phyloP scores from a whole-genome alignment of 495 filamentous ascomycete genomes.

The Lophiotrema nucula region DNA sequence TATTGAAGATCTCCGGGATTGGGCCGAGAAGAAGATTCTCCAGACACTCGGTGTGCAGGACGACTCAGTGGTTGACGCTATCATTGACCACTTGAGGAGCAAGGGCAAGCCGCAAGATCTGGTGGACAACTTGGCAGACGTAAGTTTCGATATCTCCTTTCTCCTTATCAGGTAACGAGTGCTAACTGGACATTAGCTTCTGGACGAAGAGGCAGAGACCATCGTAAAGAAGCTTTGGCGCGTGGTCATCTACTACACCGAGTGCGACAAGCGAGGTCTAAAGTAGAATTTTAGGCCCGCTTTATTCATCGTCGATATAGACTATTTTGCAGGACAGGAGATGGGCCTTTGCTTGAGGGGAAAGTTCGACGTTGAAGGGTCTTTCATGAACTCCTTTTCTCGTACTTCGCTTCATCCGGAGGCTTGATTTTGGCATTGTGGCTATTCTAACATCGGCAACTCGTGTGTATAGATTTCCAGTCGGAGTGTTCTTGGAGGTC shows the following conservation, averaged over 20 bases:
- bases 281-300: slow-evolving; percentile 9
- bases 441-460: too few relatives aligned
- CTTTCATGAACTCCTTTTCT: too few relatives aligned
- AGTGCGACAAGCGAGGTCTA: slow-evolving; percentile 83
- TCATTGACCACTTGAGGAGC: slow-evolving; percentile 81
- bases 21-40: slow-evolving; percentile 97
- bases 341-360: too few relatives aligned
- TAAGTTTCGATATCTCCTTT: slow-evolving; percentile 44
- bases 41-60: slow-evolving; percentile 96
- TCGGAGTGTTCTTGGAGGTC: too few relatives aligned
- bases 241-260: slow-evolving; percentile 97
- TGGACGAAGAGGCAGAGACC: slow-evolving; percentile 93
- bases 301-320: too few relatives aligned
- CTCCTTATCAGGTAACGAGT: slow-evolving; percentile 6
- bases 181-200: slow-evolving; percentile 58
- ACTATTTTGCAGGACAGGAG: too few relatives aligned
- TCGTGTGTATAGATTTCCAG: too few relatives aligned
- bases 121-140: slow-evolving; percentile 80
- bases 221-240: slow-evolving; percentile 97
- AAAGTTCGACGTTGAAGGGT: too few relatives aligned
- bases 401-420: too few relatives aligned
- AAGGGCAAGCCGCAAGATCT: slow-evolving; percentile 73
- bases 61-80: slow-evolving; percentile 89
- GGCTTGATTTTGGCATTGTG: too few relatives aligned
- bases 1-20: slow-evolving; percentile 87